Evolutionary conservation across 1,139 yeast genomes (phyloP).

Genomic region (Sugiyamaella neomexicana): DNA sequence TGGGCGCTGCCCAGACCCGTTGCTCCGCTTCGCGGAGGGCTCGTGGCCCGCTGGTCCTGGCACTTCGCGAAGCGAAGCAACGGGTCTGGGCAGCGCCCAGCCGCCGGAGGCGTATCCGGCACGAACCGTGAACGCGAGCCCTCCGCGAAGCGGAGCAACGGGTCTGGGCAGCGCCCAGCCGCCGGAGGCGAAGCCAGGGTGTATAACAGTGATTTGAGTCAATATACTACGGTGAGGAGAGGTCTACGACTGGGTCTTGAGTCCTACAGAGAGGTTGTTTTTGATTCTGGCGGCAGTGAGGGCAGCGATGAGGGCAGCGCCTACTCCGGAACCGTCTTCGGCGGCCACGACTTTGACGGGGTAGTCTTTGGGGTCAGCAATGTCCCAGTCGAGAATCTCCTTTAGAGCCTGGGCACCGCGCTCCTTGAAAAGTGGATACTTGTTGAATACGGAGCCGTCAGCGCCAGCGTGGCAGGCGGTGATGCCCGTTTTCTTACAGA

Average conservation of each 20-base stretch:
- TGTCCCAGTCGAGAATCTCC: conserved; percentile 85
- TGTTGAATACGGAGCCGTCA: conserved; percentile 93
- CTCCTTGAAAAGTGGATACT: conserved; percentile 86
- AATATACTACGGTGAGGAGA: background rate
- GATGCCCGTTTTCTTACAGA: conserved; percentile 83
- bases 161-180: background rate
- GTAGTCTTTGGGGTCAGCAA: conserved; percentile 52
- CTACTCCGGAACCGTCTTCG: conserved; percentile 98
- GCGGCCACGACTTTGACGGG: conserved; percentile 86
- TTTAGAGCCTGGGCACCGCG: conserved; percentile 87
- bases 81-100: no score
- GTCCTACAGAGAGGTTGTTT: conserved; percentile 74
- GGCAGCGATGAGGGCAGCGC: conserved; percentile 97
- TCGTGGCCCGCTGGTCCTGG: no score
- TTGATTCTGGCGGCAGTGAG: conserved; percentile 76
- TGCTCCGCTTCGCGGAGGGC: background rate
- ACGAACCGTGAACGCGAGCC: background rate
- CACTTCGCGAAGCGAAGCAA: no score
- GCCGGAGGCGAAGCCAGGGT: background rate
- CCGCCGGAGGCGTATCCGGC: background rate
- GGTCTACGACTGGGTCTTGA: conserved; percentile 29
- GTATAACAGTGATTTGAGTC: no score
- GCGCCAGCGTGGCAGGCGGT: conserved; percentile 87
- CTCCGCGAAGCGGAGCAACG: conserved; percentile 8
- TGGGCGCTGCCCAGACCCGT: background rate